Percentiles rank a stretch among this genome's conserved stretches.
These are phyloP conservation scores for Kodamaea derodonti DNA, from an alignment of 1,139 yeast species.

Conservation along the genomic window DNA sequence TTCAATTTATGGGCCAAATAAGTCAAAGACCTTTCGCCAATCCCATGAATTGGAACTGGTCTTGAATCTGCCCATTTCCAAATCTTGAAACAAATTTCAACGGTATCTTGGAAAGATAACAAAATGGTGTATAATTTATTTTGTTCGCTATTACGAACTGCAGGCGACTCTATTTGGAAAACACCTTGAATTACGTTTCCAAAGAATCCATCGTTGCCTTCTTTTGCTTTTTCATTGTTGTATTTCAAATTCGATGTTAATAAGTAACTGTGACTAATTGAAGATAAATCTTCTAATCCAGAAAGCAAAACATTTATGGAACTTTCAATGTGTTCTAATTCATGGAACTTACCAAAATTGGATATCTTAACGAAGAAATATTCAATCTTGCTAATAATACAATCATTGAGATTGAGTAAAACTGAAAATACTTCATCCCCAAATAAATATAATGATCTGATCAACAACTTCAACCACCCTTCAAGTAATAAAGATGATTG, in stretches of 20 bases:
- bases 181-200: conserved; percentile 84
- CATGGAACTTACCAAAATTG: conserved; percentile 16
- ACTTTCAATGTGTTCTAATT: conserved; percentile 33
- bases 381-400: conserved; percentile 46
- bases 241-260: conserved; percentile 29
- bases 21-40: conserved; percentile 45
- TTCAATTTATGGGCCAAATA: conserved; percentile 66
- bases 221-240: conserved; percentile 13
- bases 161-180: conserved; percentile 73
- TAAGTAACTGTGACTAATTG: conserved; percentile 58
- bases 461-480: conserved; percentile 45
- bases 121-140: conserved; percentile 53
- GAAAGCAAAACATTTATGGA: conserved; percentile 51
- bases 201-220: conserved; percentile 50
- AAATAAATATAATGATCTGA: conserved; percentile 43
- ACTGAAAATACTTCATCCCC: conserved; percentile 51
- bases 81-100: conserved; percentile 50
- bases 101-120: conserved; percentile 61
- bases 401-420: conserved; percentile 44
- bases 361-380: conserved; percentile 26
- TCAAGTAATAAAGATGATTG: conserved; percentile 39
- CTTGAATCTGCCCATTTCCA: conserved; percentile 75
- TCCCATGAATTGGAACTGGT: conserved; percentile 17
- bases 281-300: conserved; percentile 65
- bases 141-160: conserved; percentile 51